A percentile compares a stretch with the other conserved stretches of the same genome.
Conservation (phyloP, 176 grass and related monocot genomes). For the Ensete glaucum region DNA sequence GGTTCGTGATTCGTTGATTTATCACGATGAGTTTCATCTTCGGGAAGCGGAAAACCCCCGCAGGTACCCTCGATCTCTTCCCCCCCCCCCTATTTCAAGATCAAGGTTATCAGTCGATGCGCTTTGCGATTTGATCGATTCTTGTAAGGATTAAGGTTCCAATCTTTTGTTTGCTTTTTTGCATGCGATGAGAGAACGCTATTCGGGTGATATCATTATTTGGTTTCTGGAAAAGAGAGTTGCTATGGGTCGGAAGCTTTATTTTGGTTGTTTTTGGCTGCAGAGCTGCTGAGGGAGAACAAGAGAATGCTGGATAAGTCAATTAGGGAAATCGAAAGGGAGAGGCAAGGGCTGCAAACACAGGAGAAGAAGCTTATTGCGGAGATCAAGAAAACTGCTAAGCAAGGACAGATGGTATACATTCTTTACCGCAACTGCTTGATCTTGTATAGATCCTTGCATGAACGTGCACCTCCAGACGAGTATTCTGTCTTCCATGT, state of each 20-base stretch:
- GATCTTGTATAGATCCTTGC: not conserved
- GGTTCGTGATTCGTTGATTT: not conserved
- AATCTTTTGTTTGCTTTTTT: not conserved
- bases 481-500: not conserved
- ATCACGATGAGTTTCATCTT: conserved; percentile 16
- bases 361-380: conserved; percentile 18
- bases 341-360: conserved; percentile 15
- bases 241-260: not conserved
- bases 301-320: conserved; percentile 19
- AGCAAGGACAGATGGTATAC: conserved; percentile 12
- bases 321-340: conserved; percentile 16
- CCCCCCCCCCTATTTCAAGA: too few relatives aligned
- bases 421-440: not conserved
- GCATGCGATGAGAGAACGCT: not conserved
- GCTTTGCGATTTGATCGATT: not conserved
- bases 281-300: conserved; percentile 16
- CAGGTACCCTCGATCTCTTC: not conserved
- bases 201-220: not conserved
- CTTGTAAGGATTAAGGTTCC: not conserved
- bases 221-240: not conserved
- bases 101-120: not conserved
- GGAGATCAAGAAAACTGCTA: conserved; percentile 17
- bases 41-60: conserved; percentile 15
- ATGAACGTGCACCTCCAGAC: not conserved
- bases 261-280: not conserved